These are phyloP conservation scores for Peniophora sp. DNA, from an alignment of 1,284 basidiomycete genomes.

Conservation along the genomic window DNA sequence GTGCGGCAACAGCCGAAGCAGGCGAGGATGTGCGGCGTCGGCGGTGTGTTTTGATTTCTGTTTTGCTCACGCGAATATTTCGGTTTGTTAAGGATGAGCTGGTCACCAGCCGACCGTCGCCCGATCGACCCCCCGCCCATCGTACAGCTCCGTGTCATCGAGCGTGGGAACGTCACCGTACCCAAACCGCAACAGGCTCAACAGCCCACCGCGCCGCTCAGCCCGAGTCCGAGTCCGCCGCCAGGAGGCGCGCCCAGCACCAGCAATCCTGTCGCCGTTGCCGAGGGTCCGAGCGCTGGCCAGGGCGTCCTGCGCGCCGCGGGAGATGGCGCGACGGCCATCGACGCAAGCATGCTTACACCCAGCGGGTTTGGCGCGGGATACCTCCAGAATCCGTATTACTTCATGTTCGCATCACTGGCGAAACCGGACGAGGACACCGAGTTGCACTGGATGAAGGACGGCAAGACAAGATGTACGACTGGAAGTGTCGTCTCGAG, in stretches of 20 bases:
- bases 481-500: constrained; percentile 88
- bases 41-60: constrained; percentile 45
- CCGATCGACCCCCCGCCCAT: constrained; percentile 96
- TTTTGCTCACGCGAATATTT: constrained; percentile 1
- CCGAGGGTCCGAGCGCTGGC: neutral
- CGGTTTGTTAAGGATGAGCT: no score
- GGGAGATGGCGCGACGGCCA: neutral
- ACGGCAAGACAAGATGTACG: constrained; percentile 85
- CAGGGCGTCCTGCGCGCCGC: neutral
- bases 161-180: constrained; percentile 34
- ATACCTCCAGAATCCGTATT: constrained; percentile 85
- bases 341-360: constrained; percentile 12
- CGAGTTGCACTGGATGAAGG: constrained; percentile 76
- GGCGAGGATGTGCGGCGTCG: constrained; percentile 89
- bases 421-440: constrained; percentile 84
- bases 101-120: constrained; percentile 69
- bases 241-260: neutral
- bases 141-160: constrained; percentile 86
- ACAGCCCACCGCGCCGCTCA: neutral
- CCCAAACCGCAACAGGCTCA: constrained; percentile 6
- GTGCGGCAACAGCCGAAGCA: constrained; percentile 87
- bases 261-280: no score
- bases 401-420: constrained; percentile 89
- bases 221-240: neutral
- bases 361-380: constrained; percentile 28